Base-by-base conservation (phyloP, 441 rosid species). In the Arabidopsis hybrid region DNA sequence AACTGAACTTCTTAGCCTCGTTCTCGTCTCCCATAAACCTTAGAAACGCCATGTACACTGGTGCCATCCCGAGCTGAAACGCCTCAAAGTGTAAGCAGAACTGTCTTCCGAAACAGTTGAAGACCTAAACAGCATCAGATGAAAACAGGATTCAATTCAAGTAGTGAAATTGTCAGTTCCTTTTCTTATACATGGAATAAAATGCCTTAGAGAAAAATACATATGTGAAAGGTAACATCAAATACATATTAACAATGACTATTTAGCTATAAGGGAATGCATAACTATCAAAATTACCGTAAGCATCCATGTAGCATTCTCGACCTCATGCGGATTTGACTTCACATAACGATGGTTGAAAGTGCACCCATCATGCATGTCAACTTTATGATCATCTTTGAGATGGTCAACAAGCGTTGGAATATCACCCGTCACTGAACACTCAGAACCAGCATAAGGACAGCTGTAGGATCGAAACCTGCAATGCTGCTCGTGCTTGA, bases 11-110 rank as follows among this genome's bases (percentile, higher is more conserved):
- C 81, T 82, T 83, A 1, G 95, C 93, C 66, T 90, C 95, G 0
- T 89, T 87, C 42, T 90, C 96, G 2, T 82, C 89, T 17, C 98
- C 96, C 98, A 90, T 92, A 67, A 92, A 92, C 26, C 95, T 79
- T 59, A 92, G 69, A 78, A 90, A 90, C 16, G 96, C 95, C 89
- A 92, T 92, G 88, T 88, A 92, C 43, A 92, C 93, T 0, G 93
- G 92, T 31, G 95, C 88, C 73, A 53, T 83, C 31, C 95, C 96
- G 0, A 92, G 82, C 60, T 84, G 94, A 75, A 89, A 90, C 3
- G 95, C 98, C 86, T 92, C 98, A 17, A 92, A 92, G 74, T 92
- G 96, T 71, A 92, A 83, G 63, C 98, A 92, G 76, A 92, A 92
- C 40, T 92, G 93, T 60, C 89, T 69, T 10, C 93, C 96, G 7